Evolutionary conservation across 2,329 filamentous ascomycete genomes (phyloP).

Genomic region (Thermomyces lanuginosus): DNA sequence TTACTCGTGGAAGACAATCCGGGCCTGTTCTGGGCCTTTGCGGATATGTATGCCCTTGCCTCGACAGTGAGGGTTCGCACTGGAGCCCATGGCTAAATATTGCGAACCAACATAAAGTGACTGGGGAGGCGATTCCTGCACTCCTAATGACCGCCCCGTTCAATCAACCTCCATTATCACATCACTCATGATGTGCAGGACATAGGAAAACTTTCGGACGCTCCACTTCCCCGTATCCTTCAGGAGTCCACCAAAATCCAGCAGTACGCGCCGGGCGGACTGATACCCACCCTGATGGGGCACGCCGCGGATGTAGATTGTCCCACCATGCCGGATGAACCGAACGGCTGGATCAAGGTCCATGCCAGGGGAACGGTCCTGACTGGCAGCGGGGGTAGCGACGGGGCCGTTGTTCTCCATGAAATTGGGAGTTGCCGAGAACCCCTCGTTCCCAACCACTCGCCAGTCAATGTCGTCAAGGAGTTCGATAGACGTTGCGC

Average conservation of each 20-base stretch:
- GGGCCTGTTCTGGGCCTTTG: no score
- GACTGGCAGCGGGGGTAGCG: neutral
- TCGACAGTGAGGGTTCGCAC: no score
- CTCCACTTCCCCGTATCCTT: constrained; percentile 39
- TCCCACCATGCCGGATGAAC: constrained; percentile 35
- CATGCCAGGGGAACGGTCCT: constrained; percentile 8
- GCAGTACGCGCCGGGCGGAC: constrained; percentile 33
- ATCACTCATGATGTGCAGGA: constrained; percentile 41
- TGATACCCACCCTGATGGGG: constrained; percentile 35
- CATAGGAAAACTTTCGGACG: constrained; percentile 34
- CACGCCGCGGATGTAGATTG: constrained; percentile 33
- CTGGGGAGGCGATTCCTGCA: no score
- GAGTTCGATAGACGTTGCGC: constrained; percentile 25
- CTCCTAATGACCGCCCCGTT: constrained; percentile 5
- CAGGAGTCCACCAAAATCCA: constrained; percentile 37
- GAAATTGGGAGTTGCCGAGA: constrained; percentile 24
- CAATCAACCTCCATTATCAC: constrained; percentile 22
- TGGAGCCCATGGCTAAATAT: no score
- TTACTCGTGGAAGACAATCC: no score
- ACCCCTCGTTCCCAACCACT: constrained; percentile 29
- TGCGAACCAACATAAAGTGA: no score
- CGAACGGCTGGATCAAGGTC: constrained; percentile 19
- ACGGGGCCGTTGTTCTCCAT: constrained; percentile 19
- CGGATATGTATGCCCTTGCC: no score
- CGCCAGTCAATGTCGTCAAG: constrained; percentile 37